Evolutionary conservation across 345 rosid species (phyloP).

Genomic region (Balakata baccata): DNA sequence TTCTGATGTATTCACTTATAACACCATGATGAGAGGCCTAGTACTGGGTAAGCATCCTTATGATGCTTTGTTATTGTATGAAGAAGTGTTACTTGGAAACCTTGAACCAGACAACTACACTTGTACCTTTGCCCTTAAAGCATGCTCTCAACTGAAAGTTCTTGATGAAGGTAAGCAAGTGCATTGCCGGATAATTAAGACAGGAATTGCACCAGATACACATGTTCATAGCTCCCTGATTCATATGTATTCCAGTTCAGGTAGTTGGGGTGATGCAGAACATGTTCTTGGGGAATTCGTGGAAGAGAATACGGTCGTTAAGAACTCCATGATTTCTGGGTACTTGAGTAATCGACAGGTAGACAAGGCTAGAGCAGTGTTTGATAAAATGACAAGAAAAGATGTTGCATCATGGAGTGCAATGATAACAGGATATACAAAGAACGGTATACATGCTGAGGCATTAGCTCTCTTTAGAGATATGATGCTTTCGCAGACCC

Average conservation of each 20-base stretch:
- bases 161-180: slow-evolving; percentile 13
- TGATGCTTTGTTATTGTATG: slow-evolving; percentile 6
- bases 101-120: slow-evolving; percentile 15
- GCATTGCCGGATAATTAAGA: slow-evolving; percentile 16
- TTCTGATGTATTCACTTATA: slow-evolving; percentile 7
- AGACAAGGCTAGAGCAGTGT: slow-evolving; percentile 12
- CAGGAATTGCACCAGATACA: slow-evolving; percentile 14
- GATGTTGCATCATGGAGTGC: slow-evolving; percentile 19
- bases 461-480: slow-evolving; percentile 27
- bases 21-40: slow-evolving; percentile 15
- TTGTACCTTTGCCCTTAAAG: slow-evolving; percentile 12
- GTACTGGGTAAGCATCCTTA: slow-evolving; percentile 3
- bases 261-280: slow-evolving; percentile 7
- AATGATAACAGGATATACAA: slow-evolving; percentile 11
- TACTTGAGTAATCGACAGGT: slow-evolving; percentile 6
- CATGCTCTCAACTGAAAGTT: slow-evolving; percentile 9
- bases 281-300: slow-evolving; percentile 11
- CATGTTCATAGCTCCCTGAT: slow-evolving; percentile 16
- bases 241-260: slow-evolving; percentile 12
- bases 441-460: slow-evolving; percentile 16
- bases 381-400: slow-evolving; percentile 1
- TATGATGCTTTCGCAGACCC: slow-evolving; percentile 16
- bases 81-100: not conserved
- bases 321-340: slow-evolving; percentile 18
- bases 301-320: slow-evolving; percentile 7